Evolutionary conservation across 805 yeast genomes (phyloP), one percentile per base, ranked within the genome.

Genomic region (Torulaspora microellipsoides): DNA sequence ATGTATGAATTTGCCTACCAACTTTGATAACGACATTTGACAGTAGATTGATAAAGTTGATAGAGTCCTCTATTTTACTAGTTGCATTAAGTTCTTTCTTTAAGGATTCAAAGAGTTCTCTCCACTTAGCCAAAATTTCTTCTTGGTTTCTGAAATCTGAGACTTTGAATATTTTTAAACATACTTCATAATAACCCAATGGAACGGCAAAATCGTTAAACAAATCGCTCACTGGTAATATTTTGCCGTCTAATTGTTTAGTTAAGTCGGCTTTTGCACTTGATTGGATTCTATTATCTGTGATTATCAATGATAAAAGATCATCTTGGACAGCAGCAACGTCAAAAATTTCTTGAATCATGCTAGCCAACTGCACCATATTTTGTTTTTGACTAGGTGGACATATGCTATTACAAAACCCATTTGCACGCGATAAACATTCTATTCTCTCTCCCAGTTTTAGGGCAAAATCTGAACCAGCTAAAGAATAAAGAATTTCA

Each of bases 151-250:
- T 78, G 64, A 83, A 83, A 58, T 91, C 96, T 2, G 97, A 81
- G 11, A 84, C 77, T 58, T 86, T 85, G 71, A 85, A 86, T 12
- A 89, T 81, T 32, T 78, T 65, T 46, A 90, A 71, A 48, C 95
- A 84, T 39, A 91, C 71, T 53, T 86, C 95, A 64, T 82, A 81
- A 59, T 90, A 91, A 6, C 91, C 91, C 48, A 90, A 69, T 17
- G 95, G 95, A 55, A 85, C 90, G 10, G 95, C 87, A 64, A 75
- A 91, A 50, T 79, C 83, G 66, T 93, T 91, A 70, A 81, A 91
- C 41, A 93, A 68, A 45, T 85, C 93, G 55, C 85, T 82, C 27
- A 89, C 78, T 3, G 83, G 75, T 54, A 83, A 68, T 28, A 93
- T 78, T 58, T 76, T 75, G 31, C 73, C 77, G 58, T 85, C 78